Base-by-base conservation (phyloP, 2,329 filamentous ascomycete genomes). In the Dothiorella sarmentorum region DNA sequence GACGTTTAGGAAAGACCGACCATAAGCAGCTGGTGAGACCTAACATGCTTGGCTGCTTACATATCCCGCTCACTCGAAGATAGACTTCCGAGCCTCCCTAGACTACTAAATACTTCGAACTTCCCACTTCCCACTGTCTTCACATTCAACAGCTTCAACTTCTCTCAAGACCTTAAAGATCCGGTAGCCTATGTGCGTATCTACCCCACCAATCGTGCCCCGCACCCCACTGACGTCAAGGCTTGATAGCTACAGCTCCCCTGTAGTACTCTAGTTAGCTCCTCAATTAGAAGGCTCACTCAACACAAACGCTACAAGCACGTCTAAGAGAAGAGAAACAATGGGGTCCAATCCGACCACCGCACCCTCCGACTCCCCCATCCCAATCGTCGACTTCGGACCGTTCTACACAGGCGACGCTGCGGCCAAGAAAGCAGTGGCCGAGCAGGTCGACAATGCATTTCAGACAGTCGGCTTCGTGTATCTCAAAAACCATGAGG, bases 381-480 rank as follows among this genome's bases (percentile, higher is more conserved):
- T 71, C 10, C 69, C 68, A 1, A 63, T 71, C 15, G 62, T 73
- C 11, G 67, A 72, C 55, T 71, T 72, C 37, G 60, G 61, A 13
- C 49, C 57, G 1, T 71, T 67, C 56, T 43, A 45, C 18, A 24
- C 63, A n/a, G 66, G 66, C 4, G 45, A 31, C 4, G 27, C 45
- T 15, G 60, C 60, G 20, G 65, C 66, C 26, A 62, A 63, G 37
- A 35, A 61, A 40, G n/a, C 35, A 1, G 61, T 71, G 2, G 71
- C 73, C 1, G 51, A 62, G 20, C 57, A 72, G n/a, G 71, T 77
- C 18, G 73, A 76, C 57, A 56, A 66, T 5, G 74, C 73, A 0
- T 75, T 75, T 27, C 67, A 66, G 17, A 64, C 63, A 5, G 67
- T 72, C 7, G 75, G 75, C 2, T 78, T 78, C 60, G 75, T 76